Percentiles rank a stretch among this genome's conserved stretches.
phyloP scores from a whole-genome alignment of 768 basidiomycete genomes.

The Kwoniella europaea region DNA sequence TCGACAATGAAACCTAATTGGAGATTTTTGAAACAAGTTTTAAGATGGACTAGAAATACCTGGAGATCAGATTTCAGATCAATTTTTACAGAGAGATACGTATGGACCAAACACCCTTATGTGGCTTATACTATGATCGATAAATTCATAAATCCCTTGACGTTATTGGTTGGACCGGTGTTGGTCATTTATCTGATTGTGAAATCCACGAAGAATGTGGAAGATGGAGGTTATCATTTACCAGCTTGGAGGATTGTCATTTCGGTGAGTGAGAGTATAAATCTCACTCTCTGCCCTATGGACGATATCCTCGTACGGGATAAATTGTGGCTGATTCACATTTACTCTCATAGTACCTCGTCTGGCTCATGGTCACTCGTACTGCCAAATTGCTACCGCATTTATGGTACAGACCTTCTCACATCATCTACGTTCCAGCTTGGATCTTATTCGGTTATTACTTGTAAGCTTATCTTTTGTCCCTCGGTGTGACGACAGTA shows the following conservation, averaged over 20 bases:
- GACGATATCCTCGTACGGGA: not conserved
- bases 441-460: constrained; percentile 92
- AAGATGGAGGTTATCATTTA: constrained; percentile 55
- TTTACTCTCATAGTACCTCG: constrained; percentile 50
- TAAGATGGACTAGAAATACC: constrained; percentile 92
- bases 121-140: constrained; percentile 84
- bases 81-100: constrained; percentile 82
- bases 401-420: constrained; percentile 74
- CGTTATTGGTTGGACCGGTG: constrained; percentile 79
- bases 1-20: constrained; percentile 97
- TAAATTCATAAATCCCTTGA: constrained; percentile 64
- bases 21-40: constrained; percentile 91
- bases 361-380: constrained; percentile 61
- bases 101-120: constrained; percentile 87
- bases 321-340: no score
- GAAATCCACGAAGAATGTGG: constrained; percentile 69
- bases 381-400: constrained; percentile 75
- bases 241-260: constrained; percentile 57
- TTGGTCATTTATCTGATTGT: constrained; percentile 77
- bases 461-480: constrained; percentile 62
- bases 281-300: no score
- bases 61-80: constrained; percentile 89
- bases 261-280: constrained; percentile 27
- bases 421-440: constrained; percentile 81
- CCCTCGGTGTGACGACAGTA: no score